phyloP scores from a whole-genome alignment of 306 rosid genomes.

The Quercus agrifolia region DNA sequence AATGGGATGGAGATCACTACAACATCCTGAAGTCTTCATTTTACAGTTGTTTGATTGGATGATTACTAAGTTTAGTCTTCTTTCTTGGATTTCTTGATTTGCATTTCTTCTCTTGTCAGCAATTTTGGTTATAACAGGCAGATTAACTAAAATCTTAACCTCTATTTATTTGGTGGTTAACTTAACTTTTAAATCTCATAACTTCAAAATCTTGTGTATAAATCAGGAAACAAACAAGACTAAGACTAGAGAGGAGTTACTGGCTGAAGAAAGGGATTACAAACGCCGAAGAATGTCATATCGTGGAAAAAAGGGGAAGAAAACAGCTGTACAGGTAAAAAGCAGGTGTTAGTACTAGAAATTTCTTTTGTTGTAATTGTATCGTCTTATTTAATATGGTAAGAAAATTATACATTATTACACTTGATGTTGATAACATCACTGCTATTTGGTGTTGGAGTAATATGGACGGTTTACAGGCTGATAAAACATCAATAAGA shows the following conservation, averaged over 20 bases:
- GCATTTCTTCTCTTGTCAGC: background rate
- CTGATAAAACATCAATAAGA: too few relatives aligned
- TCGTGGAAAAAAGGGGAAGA: constrained; percentile 85
- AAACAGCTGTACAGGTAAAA: constrained; percentile 69
- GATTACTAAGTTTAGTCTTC: background rate
- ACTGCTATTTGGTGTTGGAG: too few relatives aligned
- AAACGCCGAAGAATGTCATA: constrained; percentile 95
- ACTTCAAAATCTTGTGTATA: constrained; percentile 11
- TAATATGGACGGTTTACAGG: too few relatives aligned
- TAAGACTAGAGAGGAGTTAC: constrained; percentile 82
- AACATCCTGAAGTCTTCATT: background rate
- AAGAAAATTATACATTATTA: background rate
- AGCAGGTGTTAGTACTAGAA: constrained; percentile 1
- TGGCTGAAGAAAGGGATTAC: constrained; percentile 96
- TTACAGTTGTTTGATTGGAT: background rate
- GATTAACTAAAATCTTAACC: background rate
- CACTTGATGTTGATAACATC: too few relatives aligned
- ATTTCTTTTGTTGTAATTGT: too few relatives aligned
- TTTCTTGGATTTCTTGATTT: background rate
- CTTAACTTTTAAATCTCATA: background rate
- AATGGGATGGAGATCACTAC: background rate
- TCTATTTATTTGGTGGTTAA: background rate
- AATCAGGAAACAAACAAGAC: constrained; percentile 52
- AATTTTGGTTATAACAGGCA: background rate
- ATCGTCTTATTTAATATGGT: background rate